Evolutionary conservation across 164 flowering plant genomes (phyloP).

Genomic region (Umbilicus rupestris): DNA sequence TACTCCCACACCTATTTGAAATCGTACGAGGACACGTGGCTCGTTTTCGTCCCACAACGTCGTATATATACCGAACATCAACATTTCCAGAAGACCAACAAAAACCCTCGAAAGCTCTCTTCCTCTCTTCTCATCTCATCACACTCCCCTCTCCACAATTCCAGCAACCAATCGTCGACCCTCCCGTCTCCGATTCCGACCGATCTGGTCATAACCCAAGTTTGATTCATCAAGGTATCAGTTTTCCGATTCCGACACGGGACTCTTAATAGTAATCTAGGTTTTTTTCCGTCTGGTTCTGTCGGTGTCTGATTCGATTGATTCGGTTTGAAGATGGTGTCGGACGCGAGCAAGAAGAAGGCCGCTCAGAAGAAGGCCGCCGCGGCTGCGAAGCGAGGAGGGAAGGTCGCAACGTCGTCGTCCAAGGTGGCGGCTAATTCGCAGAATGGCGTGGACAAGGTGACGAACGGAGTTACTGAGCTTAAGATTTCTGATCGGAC

Average conservation of each 20-base stretch:
- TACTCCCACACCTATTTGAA: not conserved
- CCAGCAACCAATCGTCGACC: not conserved
- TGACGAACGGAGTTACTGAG: conserved; percentile 39
- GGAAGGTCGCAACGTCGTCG: conserved; percentile 39
- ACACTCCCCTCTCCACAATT: not conserved
- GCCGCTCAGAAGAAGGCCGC: conserved; percentile 86
- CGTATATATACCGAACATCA: conserved; percentile 3
- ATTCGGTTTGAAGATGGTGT: conserved; percentile 47
- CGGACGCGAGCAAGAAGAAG: conserved; percentile 94
- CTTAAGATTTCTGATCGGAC: conserved; percentile 84
- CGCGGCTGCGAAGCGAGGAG: conserved; percentile 88
- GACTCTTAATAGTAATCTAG: not conserved
- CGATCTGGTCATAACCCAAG: too few relatives aligned
- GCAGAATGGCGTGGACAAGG: conserved; percentile 37
- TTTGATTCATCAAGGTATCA: not conserved
- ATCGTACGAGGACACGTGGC: conserved; percentile 2
- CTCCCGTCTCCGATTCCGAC: too few relatives aligned
- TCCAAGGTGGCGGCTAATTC: conserved; percentile 28
- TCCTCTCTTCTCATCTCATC: not conserved
- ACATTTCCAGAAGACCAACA: not conserved
- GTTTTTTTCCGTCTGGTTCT: not conserved
- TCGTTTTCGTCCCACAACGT: not conserved
- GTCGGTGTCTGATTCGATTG: not conserved
- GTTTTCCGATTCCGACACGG: not conserved
- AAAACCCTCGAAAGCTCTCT: conserved; percentile 1